These are phyloP conservation scores for Fusarium duplospermum DNA, from an alignment of 2,329 filamentous ascomycete genomes.

Conservation along the genomic window DNA sequence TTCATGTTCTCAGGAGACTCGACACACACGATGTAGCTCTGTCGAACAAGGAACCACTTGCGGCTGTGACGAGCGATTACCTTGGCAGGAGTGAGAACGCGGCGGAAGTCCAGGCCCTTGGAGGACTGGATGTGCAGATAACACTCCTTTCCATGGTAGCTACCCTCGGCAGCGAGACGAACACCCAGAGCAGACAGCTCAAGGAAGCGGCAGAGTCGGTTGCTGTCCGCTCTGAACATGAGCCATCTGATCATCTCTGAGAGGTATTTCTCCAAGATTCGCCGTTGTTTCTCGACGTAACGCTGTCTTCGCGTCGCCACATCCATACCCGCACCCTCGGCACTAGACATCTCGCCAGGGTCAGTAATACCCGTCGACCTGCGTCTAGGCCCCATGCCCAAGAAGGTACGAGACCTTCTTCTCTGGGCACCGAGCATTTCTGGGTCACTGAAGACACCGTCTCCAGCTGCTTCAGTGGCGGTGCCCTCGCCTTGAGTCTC, in stretches of 20 bases:
- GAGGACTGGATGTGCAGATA: slow-evolving; percentile 91
- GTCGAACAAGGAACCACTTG: slow-evolving; percentile 98
- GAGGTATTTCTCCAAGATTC: slow-evolving; percentile 88
- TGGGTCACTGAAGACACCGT: slow-evolving; percentile 52
- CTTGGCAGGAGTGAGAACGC: slow-evolving; percentile 80
- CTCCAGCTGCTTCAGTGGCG: slow-evolving; percentile 74
- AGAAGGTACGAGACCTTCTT: slow-evolving; percentile 65
- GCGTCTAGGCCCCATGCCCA: slow-evolving; percentile 60
- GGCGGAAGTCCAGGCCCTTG: slow-evolving; percentile 88
- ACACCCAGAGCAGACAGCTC: slow-evolving; percentile 95
- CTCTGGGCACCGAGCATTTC: slow-evolving; percentile 51
- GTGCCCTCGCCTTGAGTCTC: slow-evolving; percentile 65
- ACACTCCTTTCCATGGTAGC: slow-evolving; percentile 98
- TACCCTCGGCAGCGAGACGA: slow-evolving; percentile 91
- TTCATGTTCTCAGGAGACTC: slow-evolving; percentile 99
- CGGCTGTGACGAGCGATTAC: slow-evolving; percentile 86
- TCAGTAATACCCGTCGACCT: slow-evolving; percentile 64
- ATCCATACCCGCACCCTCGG: slow-evolving; percentile 59
- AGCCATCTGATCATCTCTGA: slow-evolving; percentile 96
- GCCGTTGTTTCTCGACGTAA: slow-evolving; percentile 85
- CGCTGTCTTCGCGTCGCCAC: slow-evolving; percentile 59
- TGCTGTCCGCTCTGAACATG: slow-evolving; percentile 96
- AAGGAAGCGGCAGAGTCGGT: slow-evolving; percentile 93
- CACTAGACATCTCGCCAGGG: slow-evolving; percentile 57
- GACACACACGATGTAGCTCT: slow-evolving; percentile 98